phyloP scores from a whole-genome alignment of 306 rosid genomes.

The Prunus persica region Prunus_persica_NCBIv2 NC_034009.1:2856501-2857000 shows the following conservation, averaged over 20 bases:
- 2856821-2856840: not conserved
- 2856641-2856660: not conserved
- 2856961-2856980: constrained; percentile 73
- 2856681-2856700: not conserved
- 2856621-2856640: constrained; percentile 8
- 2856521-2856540: too few species aligned
- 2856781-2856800: not conserved
- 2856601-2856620: not conserved
- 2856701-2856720: not conserved
- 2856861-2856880: not conserved
- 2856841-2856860: not conserved
- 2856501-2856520: too few species aligned
- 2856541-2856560: too few species aligned
- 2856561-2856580: too few species aligned
- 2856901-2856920: constrained; percentile 72
- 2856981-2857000: constrained; percentile 59
- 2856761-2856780: not conserved
- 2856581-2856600: not conserved
- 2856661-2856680: not conserved
- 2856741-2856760: not conserved
- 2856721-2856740: not conserved
- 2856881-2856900: constrained; percentile 82
- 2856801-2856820: not conserved
- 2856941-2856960: constrained; percentile 73
- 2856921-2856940: constrained; percentile 81